A percentile compares a stretch with the other conserved stretches of the same genome.
These are phyloP conservation scores for Somion occarium DNA, from an alignment of 1,284 basidiomycete genomes.

Conservation along the genomic window DNA sequence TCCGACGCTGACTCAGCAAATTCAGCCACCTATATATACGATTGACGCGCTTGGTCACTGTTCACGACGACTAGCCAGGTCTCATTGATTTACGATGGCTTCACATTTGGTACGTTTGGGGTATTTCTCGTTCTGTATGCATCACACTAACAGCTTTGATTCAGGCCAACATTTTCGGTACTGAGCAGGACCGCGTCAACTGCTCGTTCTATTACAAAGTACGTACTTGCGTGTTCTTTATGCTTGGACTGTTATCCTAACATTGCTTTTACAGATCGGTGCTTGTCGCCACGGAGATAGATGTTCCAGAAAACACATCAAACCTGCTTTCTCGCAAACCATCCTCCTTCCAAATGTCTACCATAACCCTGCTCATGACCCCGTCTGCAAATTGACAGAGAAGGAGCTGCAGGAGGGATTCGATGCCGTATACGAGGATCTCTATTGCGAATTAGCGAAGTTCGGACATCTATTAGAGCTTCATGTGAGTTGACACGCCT, in stretches of 20 bases:
- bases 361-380: slow-evolving; percentile 94
- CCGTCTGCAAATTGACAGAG: slow-evolving; percentile 80
- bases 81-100: slow-evolving; percentile 37
- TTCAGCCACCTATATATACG: slow-evolving; percentile 18
- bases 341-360: slow-evolving; percentile 98
- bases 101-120: slow-evolving; percentile 50
- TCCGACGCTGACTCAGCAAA: slow-evolving; percentile 18
- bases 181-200: slow-evolving; percentile 91
- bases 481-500: slow-evolving; percentile 57
- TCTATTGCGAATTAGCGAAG: slow-evolving; percentile 90
- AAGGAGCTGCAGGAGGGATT: slow-evolving; percentile 94
- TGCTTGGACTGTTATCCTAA: slow-evolving; percentile 1
- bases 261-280: slow-evolving; percentile 64
- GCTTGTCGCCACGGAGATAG: slow-evolving; percentile 95
- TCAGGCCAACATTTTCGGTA: slow-evolving; percentile 86
- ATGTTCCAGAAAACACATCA: slow-evolving; percentile 96
- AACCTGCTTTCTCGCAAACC: slow-evolving; percentile 95
- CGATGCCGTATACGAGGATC: slow-evolving; percentile 95
- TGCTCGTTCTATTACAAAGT: slow-evolving; percentile 96
- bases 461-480: slow-evolving; percentile 95
- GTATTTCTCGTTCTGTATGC: background rate
- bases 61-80: background rate
- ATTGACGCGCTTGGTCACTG: background rate
- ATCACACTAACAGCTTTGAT: too few species aligned
- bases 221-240: slow-evolving; percentile 19